Evolutionary conservation across 2,329 filamentous ascomycete genomes (phyloP).

Genomic region (Calonectria pauciramosa): DNA sequence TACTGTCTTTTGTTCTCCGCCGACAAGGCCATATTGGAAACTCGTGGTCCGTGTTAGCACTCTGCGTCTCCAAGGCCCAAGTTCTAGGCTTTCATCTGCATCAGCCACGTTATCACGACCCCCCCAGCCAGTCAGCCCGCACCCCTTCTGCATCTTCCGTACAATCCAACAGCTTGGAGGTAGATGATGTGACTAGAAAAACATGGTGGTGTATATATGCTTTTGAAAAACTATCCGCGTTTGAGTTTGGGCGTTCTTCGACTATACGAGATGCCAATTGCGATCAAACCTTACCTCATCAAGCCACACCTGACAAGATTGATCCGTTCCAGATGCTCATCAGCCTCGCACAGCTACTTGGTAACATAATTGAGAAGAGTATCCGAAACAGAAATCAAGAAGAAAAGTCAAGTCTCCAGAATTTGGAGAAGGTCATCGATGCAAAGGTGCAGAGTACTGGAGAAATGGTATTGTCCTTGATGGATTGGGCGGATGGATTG

Average conservation of each 20-base stretch:
- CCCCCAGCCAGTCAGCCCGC: too few species aligned
- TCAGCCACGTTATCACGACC: too few species aligned
- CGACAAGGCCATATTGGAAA: background rate
- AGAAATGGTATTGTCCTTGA: background rate
- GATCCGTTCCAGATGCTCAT: background rate
- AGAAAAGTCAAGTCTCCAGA: background rate
- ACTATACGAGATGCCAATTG: background rate
- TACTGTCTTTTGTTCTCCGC: background rate
- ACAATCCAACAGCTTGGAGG: too few species aligned
- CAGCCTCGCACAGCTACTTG: background rate
- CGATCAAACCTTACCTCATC: background rate
- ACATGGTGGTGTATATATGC: background rate
- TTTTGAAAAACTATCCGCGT: background rate
- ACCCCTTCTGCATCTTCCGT: too few species aligned
- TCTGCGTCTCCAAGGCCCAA: background rate
- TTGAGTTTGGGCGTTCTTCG: background rate
- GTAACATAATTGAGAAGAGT: background rate
- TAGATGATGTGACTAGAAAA: too few species aligned
- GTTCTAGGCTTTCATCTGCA: background rate
- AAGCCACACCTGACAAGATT: background rate
- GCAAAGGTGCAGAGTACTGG: conserved; percentile 10
- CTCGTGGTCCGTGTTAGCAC: background rate
- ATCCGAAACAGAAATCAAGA: background rate
- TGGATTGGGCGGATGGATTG: background rate
- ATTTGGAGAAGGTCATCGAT: background rate